A percentile compares a stretch with the other conserved stretches of the same genome.
phyloP scores from a whole-genome alignment of 371 early-diverging fungal species.

The Apophysomyces ossiformis region DNA sequence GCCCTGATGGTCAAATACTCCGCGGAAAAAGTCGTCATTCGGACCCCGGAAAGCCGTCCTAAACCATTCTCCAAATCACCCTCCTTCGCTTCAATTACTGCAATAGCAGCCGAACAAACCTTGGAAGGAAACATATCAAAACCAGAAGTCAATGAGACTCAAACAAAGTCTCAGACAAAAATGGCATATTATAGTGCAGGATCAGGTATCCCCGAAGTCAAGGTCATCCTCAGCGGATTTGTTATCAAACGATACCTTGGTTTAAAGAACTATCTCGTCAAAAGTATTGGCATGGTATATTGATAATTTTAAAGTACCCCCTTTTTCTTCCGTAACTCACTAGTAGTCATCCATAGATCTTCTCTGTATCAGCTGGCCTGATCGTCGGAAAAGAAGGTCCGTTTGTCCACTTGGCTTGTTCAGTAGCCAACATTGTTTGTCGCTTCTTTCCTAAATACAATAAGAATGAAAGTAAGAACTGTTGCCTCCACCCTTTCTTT shows the following conservation, averaged over 20 bases:
- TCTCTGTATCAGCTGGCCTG: constrained; percentile 84
- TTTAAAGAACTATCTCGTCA: constrained; percentile 82
- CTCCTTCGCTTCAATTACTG: constrained; percentile 23
- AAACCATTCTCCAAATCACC: constrained; percentile 30
- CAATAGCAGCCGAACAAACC: not conserved
- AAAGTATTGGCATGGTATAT: constrained; percentile 80
- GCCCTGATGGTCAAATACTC: constrained; percentile 50
- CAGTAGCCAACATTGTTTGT: constrained; percentile 85
- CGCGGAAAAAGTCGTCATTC: constrained; percentile 41
- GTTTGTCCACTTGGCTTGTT: constrained; percentile 92
- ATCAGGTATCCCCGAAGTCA: constrained; percentile 94
- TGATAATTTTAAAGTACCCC: constrained; percentile 34
- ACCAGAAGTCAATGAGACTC: not conserved
- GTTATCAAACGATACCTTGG: constrained; percentile 90
- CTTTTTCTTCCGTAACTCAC: constrained; percentile 26
- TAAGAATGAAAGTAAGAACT: constrained; percentile 72
- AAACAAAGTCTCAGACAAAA: constrained; percentile 36
- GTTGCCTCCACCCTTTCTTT: not conserved
- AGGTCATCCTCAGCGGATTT: constrained; percentile 93
- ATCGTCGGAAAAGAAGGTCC: constrained; percentile 95
- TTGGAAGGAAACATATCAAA: constrained; percentile 1
- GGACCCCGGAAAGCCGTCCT: constrained; percentile 20
- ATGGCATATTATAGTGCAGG: constrained; percentile 79
- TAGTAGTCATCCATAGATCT: constrained; percentile 40
- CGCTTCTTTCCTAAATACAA: constrained; percentile 82